phyloP scores from a whole-genome alignment of 805 yeast species.

The Suhomyces sp. region DNA sequence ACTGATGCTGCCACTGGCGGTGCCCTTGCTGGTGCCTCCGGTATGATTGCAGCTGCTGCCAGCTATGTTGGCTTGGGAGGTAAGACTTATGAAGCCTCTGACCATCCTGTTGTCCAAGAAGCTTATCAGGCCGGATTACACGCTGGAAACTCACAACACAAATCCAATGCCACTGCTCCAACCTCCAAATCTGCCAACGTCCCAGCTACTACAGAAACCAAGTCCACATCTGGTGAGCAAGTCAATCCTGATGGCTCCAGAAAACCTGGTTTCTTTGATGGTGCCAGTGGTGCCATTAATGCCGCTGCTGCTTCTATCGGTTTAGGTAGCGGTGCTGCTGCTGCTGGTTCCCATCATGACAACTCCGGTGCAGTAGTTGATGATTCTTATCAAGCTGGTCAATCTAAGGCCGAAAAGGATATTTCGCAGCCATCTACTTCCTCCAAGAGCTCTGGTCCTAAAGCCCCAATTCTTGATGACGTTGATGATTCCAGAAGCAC shows the following conservation, averaged over 20 bases:
- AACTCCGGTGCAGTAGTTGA: slow-evolving; percentile 5
- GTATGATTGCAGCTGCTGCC: slow-evolving; percentile 16
- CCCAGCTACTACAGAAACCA: neutral
- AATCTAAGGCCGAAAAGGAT: slow-evolving; percentile 3
- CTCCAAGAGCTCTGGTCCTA: too few relatives aligned
- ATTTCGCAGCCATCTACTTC: neutral
- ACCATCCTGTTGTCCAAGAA: slow-evolving; percentile 9
- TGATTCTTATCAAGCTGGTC: slow-evolving; percentile 12
- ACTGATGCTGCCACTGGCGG: slow-evolving; percentile 10
- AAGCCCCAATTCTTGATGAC: neutral
- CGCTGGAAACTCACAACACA: neutral
- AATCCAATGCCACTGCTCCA: neutral
- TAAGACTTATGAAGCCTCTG: slow-evolving; percentile 5
- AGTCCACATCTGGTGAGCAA: neutral
- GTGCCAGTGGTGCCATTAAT: slow-evolving; percentile 13
- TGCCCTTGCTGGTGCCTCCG: slow-evolving; percentile 14
- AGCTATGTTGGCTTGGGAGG: slow-evolving; percentile 11
- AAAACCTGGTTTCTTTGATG: slow-evolving; percentile 16
- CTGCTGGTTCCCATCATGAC: slow-evolving; percentile 3
- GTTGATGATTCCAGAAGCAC: slow-evolving; percentile 1
- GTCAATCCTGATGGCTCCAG: slow-evolving; percentile 7
- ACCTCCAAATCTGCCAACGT: neutral
- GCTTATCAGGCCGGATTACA: slow-evolving; percentile 14
- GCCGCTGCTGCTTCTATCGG: slow-evolving; percentile 12
- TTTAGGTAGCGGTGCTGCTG: slow-evolving; percentile 2